Evolutionary conservation across 768 basidiomycete species (phyloP).

Genomic region (Calvatia gigantea): DNA sequence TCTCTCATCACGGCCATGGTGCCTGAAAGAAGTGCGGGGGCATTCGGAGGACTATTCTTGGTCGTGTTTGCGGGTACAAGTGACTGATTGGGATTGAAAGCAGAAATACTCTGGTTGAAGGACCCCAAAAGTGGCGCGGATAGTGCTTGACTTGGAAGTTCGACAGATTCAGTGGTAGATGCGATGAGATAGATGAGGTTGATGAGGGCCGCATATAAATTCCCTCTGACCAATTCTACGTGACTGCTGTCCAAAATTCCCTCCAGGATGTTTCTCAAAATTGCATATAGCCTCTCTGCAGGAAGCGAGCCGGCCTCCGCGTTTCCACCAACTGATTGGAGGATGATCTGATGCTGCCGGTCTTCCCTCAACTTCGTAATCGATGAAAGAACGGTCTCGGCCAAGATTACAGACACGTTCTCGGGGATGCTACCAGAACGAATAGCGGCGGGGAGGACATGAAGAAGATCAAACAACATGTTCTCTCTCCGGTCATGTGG

Average conservation of each 20-base stretch:
- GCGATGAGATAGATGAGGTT: slow-evolving; percentile 84
- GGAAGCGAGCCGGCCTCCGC: slow-evolving; percentile 68
- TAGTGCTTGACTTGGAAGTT: slow-evolving; percentile 20
- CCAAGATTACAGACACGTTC: slow-evolving; percentile 75
- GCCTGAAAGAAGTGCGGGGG: slow-evolving; percentile 50
- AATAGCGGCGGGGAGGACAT: slow-evolving; percentile 71
- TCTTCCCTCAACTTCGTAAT: slow-evolving; percentile 90
- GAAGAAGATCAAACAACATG: slow-evolving; percentile 87
- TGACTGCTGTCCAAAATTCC: slow-evolving; percentile 74
- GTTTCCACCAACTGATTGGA: slow-evolving; percentile 64
- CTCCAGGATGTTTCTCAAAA: slow-evolving; percentile 72
- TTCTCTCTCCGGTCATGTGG: slow-evolving; percentile 82
- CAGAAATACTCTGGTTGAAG: slow-evolving; percentile 6
- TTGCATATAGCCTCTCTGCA: slow-evolving; percentile 70
- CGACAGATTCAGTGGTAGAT: slow-evolving; percentile 21
- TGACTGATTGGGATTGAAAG: slow-evolving; percentile 35
- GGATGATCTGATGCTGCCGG: slow-evolving; percentile 61
- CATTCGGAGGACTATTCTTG: slow-evolving; percentile 19
- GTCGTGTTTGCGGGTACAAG: slow-evolving; percentile 21
- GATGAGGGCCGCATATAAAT: slow-evolving; percentile 88
- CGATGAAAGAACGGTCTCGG: slow-evolving; percentile 75
- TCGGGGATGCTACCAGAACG: slow-evolving; percentile 63
- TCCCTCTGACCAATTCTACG: slow-evolving; percentile 85
- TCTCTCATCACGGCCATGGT: slow-evolving; percentile 66
- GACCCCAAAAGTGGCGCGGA: slow-evolving; percentile 35